Conservation (phyloP, 805 yeast genomes). For the Clavispora asparagi region DNA sequence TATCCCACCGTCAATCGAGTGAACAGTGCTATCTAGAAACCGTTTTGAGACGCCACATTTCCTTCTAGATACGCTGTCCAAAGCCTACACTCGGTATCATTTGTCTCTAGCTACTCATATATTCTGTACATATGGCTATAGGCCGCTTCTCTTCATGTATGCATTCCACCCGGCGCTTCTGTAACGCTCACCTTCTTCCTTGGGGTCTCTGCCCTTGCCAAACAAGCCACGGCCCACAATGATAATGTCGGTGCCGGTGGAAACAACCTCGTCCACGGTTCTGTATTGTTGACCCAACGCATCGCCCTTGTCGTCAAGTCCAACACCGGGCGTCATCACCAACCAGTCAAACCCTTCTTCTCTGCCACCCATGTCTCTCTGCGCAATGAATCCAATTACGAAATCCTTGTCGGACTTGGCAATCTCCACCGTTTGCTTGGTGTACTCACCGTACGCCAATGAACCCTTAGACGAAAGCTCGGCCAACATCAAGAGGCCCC, state of each 20-base stretch:
- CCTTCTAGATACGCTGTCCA: no score
- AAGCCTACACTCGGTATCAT: no score
- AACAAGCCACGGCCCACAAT: conserved; percentile 98
- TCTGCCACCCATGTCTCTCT: conserved; percentile 76
- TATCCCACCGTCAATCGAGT: no score
- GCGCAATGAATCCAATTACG: conserved; percentile 96
- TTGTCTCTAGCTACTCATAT: not conserved
- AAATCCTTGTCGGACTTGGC: conserved; percentile 78
- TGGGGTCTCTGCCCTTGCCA: conserved; percentile 91
- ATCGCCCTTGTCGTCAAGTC: conserved; percentile 95
- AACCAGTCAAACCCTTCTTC: conserved; percentile 92
- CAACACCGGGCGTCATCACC: conserved; percentile 98
- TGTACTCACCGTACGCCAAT: conserved; percentile 87
- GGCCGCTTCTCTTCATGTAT: conserved; percentile 42
- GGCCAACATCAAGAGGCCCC: conserved; percentile 93
- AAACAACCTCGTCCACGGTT: conserved; percentile 78
- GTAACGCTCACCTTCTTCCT: conserved; percentile 81
- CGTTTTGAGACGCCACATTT: no score
- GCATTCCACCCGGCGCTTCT: conserved; percentile 95
- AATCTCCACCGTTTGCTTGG: conserved; percentile 81
- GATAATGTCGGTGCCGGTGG: conserved; percentile 87
- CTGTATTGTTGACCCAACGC: conserved; percentile 95
- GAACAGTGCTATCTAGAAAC: no score
- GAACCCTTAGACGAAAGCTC: conserved; percentile 94
- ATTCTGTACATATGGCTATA: not conserved